These are phyloP conservation scores for Penstemon davidsonii DNA, from an alignment of 257 asterid genomes.

Conservation along the genomic window DNA sequence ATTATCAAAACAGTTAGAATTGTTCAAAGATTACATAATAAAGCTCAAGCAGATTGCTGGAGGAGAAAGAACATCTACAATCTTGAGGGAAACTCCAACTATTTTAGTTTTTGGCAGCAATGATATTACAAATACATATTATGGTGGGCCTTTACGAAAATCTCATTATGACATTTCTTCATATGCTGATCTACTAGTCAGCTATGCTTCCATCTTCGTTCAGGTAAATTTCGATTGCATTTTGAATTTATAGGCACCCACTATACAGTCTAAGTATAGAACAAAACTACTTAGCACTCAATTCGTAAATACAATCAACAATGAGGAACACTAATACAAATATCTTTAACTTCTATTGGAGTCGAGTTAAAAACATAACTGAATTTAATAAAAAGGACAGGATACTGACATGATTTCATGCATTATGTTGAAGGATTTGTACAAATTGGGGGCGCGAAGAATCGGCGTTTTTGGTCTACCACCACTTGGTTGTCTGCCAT, in stretches of 20 bases:
- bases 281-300: too few species aligned
- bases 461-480: conserved; percentile 58
- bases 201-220: conserved; percentile 51
- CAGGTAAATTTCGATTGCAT: conserved; percentile 37
- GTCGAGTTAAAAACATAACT: background rate
- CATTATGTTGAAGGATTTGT: conserved; percentile 43
- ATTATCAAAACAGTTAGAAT: conserved; percentile 33
- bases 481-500: conserved; percentile 75
- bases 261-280: too few species aligned
- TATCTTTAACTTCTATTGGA: background rate
- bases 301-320: too few species aligned
- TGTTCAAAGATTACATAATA: conserved; percentile 40
- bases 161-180: conserved; percentile 46
- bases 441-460: conserved; percentile 51
- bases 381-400: background rate
- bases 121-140: conserved; percentile 54
- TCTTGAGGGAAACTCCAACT: conserved; percentile 28
- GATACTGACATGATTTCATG: conserved; percentile 5
- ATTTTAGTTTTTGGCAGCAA: conserved; percentile 36
- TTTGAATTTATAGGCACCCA: background rate
- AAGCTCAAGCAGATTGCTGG: conserved; percentile 36
- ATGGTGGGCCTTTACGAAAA: conserved; percentile 26
- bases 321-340: background rate
- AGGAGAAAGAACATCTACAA: conserved; percentile 33
- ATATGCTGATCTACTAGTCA: conserved; percentile 45